Evolutionary conservation across 768 basidiomycete species (phyloP), one percentile per base, ranked within the genome.

Genomic region (Psilocybe cubensis): DNA sequence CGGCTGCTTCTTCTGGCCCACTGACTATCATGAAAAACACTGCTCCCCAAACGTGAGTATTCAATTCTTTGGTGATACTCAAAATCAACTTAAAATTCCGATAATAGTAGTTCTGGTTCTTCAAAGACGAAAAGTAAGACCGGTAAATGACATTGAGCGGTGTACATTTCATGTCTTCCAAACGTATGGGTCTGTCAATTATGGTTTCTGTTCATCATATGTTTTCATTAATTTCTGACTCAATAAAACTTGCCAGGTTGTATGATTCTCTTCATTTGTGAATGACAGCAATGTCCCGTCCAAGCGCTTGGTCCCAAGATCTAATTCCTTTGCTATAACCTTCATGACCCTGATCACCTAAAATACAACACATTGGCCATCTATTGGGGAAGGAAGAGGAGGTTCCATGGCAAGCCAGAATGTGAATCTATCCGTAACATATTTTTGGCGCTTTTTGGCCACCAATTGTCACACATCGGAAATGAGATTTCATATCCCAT

Each of bases 11-110:
- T 4, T 79, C 87, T 41, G 95, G 95, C 35, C 94, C 92, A 70
- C 79, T 98, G 59, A 92, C 92, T 25, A 94, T 98, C 70, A 94
- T 98, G 94, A 92, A 91, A 75, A 83, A 87, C 59, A 72, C 75
- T 12, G 77, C 72, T 18, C 69, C 78, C 35, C 80, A 84, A 61
- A 67, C 63, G 80, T 82, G 61, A 60, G 76, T 66, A 17, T 33
- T 25, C 23, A 29, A 35, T 9, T 14, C 24, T 29, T 27, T 23
- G 18, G 24, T 20, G 11, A 38, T 21, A 29, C 40, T 41, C 43
- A 42, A 35, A 61, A 38, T 53, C 21, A 20, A 18, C 23, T 29
- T 53, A 24, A 40, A 21, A 41, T 23, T 12, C 43, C 35, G 38
- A n/a, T 41, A 7, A 10, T 29, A 41, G 25, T 45, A 56, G 54